A percentile compares a stretch with the other conserved stretches of the same genome.
These are phyloP conservation scores for Rubia balearica DNA, from an alignment of 305 asterid genomes.

Conservation along the genomic window DNA sequence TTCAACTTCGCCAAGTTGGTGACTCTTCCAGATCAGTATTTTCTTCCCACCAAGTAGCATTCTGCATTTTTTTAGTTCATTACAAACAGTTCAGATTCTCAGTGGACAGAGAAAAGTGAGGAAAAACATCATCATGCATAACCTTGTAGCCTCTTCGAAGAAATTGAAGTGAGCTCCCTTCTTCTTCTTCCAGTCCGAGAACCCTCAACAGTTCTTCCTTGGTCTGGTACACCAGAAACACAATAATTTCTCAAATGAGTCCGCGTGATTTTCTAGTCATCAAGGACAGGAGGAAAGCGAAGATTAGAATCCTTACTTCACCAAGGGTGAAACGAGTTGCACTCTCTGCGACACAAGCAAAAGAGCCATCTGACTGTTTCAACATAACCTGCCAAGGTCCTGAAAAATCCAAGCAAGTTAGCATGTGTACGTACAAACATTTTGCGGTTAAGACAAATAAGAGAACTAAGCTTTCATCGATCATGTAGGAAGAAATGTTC, in stretches of 20 bases:
- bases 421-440: not conserved
- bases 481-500: slow-evolving; percentile 4
- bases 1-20: slow-evolving; percentile 88
- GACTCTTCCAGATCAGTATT: slow-evolving; percentile 60
- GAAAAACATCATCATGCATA: not conserved
- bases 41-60: slow-evolving; percentile 98
- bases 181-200: slow-evolving; percentile 78
- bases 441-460: no score
- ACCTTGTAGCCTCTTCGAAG: slow-evolving; percentile 98
- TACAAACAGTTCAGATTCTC: not conserved
- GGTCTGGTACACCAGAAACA: slow-evolving; percentile 41
- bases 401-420: slow-evolving; percentile 21
- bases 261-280: slow-evolving; percentile 5
- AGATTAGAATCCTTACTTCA: slow-evolving; percentile 48
- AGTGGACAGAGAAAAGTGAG: not conserved
- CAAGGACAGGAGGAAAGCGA: slow-evolving; percentile 10
- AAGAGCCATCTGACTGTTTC: slow-evolving; percentile 84
- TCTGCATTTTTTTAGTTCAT: slow-evolving; percentile 37
- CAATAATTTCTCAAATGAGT: slow-evolving; percentile 6
- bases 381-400: slow-evolving; percentile 99
- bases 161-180: slow-evolving; percentile 93
- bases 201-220: slow-evolving; percentile 95
- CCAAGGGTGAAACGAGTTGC: slow-evolving; percentile 70
- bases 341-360: slow-evolving; percentile 94
- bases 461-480: not conserved